phyloP scores from a whole-genome alignment of 441 rosid genomes.

The Omphalea diandra region DNA sequence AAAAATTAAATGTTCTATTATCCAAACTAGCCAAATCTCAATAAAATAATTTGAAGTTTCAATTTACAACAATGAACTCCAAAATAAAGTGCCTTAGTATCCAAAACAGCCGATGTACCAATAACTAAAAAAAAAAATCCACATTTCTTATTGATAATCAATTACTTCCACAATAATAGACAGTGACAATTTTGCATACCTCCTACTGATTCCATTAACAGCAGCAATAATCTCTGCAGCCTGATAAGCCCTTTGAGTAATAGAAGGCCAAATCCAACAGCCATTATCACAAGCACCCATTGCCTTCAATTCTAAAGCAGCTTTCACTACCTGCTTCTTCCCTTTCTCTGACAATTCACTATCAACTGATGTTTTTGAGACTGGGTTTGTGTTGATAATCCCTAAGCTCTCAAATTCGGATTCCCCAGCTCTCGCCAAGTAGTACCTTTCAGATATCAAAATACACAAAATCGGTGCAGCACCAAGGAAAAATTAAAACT shows the following conservation, averaged over 20 bases:
- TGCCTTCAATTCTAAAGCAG: conserved; percentile 67
- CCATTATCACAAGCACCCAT: conserved; percentile 73
- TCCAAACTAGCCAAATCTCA: background rate
- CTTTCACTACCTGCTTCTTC: conserved; percentile 67
- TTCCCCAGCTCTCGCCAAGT: conserved; percentile 86
- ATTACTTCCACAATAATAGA: background rate
- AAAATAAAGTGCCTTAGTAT: too few relatives aligned
- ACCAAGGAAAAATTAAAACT: conserved; percentile 14
- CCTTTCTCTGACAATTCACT: conserved; percentile 80
- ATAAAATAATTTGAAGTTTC: background rate
- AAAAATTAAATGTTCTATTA: background rate
- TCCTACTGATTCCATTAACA: conserved; percentile 66
- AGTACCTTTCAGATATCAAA: conserved; percentile 55
- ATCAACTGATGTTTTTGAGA: conserved; percentile 81
- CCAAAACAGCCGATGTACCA: background rate
- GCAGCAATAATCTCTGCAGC: conserved; percentile 88
- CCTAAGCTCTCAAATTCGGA: conserved; percentile 77
- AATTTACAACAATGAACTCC: background rate
- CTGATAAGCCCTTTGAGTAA: conserved; percentile 93
- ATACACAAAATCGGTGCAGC: conserved; percentile 2
- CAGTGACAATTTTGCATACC: conserved; percentile 34
- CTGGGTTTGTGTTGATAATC: conserved; percentile 86
- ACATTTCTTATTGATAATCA: background rate
- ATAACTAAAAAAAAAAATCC: too few relatives aligned
- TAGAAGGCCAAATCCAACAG: conserved; percentile 99